phyloP scores from a whole-genome alignment of 345 rosid genomes.

The Moringa oleifera region DNA sequence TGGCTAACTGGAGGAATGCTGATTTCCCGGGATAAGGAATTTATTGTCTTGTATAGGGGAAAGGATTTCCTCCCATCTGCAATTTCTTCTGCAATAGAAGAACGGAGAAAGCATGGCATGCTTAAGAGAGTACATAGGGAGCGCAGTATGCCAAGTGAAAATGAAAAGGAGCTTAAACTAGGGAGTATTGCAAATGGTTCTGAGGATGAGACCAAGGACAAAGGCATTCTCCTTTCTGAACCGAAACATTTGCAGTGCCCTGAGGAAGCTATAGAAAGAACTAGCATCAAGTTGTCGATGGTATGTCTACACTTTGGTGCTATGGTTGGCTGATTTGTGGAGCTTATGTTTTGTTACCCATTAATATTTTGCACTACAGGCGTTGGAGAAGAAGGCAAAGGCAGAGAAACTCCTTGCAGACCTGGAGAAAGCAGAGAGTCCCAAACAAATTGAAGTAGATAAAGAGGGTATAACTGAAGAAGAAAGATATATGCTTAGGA shows the following conservation, averaged over 20 bases:
- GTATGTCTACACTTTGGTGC: conserved; percentile 37
- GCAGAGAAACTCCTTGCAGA: conserved; percentile 72
- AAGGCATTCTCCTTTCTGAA: conserved; percentile 19
- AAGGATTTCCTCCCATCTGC: conserved; percentile 90
- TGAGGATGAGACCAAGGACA: conserved; percentile 17
- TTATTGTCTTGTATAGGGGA: conserved; percentile 82
- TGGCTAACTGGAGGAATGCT: conserved; percentile 85
- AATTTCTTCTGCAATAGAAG: conserved; percentile 80
- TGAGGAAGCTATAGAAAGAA: conserved; percentile 51
- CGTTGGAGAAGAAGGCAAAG: conserved; percentile 70
- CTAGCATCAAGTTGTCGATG: conserved; percentile 59
- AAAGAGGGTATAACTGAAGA: conserved; percentile 82
- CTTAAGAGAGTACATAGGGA: conserved; percentile 26
- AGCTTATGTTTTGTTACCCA: conserved; percentile 10
- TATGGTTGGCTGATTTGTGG: conserved; percentile 12
- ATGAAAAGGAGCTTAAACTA: conserved; percentile 19
- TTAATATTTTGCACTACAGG: conserved; percentile 33
- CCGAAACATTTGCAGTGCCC: conserved; percentile 31
- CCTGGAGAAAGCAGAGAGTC: conserved; percentile 42
- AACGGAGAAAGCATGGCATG: conserved; percentile 51
- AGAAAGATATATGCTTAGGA: conserved; percentile 90
- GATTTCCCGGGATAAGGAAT: conserved; percentile 78
- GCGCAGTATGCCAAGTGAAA: conserved; percentile 15
- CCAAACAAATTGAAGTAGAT: conserved; percentile 50
- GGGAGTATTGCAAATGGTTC: conserved; percentile 13